Conservation (phyloP, 441 rosid species). For the Gossypium schwendimanii region DNA sequence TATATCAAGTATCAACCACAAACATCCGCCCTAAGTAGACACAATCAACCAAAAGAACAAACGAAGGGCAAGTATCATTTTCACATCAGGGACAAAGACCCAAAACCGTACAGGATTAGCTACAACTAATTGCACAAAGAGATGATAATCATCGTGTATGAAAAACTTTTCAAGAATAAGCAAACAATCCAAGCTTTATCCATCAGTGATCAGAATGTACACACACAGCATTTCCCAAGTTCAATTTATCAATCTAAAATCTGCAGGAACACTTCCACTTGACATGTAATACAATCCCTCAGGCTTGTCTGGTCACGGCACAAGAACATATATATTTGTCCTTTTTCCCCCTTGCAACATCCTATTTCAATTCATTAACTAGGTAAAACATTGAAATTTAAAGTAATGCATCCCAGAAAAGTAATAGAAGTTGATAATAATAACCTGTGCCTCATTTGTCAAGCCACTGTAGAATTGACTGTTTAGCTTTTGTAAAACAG, state of each 20-base stretch:
- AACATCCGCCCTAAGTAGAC: background rate
- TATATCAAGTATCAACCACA: background rate
- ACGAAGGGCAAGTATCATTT: background rate
- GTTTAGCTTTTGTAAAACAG: constrained; percentile 62
- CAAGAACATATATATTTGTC: background rate
- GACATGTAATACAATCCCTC: background rate
- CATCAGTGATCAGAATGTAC: background rate
- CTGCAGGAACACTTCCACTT: background rate
- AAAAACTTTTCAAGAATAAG: background rate
- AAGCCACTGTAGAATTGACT: constrained; percentile 42
- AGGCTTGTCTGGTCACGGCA: background rate
- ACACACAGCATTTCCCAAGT: background rate
- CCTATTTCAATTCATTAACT: background rate
- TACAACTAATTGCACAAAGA: background rate
- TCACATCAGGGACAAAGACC: background rate
- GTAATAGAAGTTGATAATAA: constrained; percentile 5
- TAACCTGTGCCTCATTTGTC: constrained; percentile 69
- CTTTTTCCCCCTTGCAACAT: background rate
- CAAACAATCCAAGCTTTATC: background rate
- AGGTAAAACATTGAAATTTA: constrained; percentile 1
- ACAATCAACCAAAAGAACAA: background rate
- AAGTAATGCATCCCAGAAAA: background rate
- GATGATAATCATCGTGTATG: background rate
- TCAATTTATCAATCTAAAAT: background rate
- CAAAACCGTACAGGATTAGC: background rate